Evolutionary conservation across 1,284 basidiomycete species (phyloP), one percentile per base, ranked within the genome.

Genomic region (Ganoderma resinaceum): DNA sequence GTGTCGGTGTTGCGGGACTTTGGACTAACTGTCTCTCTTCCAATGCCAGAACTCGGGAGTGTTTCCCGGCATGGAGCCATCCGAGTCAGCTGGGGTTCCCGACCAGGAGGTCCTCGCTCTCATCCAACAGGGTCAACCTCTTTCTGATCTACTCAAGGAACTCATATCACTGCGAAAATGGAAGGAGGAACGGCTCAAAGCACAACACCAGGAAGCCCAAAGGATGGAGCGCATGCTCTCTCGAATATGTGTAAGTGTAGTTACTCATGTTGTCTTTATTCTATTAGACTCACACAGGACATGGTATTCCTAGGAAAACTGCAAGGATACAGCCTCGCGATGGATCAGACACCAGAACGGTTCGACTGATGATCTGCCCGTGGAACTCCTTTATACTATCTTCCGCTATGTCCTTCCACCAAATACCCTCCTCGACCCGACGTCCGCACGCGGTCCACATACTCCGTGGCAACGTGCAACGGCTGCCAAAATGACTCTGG

Each of bases 341-440:
- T 70, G 66, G 66, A 55, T 68, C n/a, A 29, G 38, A 29, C 55
- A 63, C 23, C 55, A 60, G 9, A 55, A 46, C 23, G 46, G 66
- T 0, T 53, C 64, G 35, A 63, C 61, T 16, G 63, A 70, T 20
- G 69, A 67, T 18, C 52, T 70, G 2, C 69, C 69, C 20, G 58
- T 65, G 12, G 69, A 70, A 20, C 69, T 70, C 33, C 61, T 70
- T 31, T 57, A 68, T 37, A 52, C 40, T 14, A 68, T 70, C 52
- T 66, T 70, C 40, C 66, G 52, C 16, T 68, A 63, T 59, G 43
- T 53, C 9, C 29, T 66, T 9, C 66, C 69, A 14, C 69, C 69
- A 16, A 63, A 11, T 57, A 18, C 61, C 14, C 62, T 70, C 5
- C 58, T 67, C 6, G 69, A 67, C 37, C 66, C 66, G 18, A 63